Conservation (phyloP, 73 alveolate species). For the Urostyla sp. region DNA sequence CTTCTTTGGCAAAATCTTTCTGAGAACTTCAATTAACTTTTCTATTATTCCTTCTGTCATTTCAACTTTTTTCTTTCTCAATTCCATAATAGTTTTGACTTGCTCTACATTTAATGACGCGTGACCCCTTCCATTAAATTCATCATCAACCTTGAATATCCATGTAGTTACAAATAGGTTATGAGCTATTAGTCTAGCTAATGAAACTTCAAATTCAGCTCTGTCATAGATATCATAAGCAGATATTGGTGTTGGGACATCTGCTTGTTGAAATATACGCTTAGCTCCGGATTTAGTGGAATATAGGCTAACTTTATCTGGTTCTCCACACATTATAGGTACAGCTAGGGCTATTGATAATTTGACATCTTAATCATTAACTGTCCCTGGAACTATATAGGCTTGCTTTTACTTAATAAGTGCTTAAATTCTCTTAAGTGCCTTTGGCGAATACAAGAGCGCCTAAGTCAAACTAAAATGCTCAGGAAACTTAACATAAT, state of each 20-base stretch:
- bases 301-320: constrained; percentile 50
- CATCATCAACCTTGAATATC: constrained; percentile 80
- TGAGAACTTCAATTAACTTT: constrained; percentile 58
- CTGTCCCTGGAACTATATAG: constrained; percentile 73
- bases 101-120: constrained; percentile 71
- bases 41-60: constrained; percentile 64
- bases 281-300: constrained; percentile 73
- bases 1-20: constrained; percentile 68
- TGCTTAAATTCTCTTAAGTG: constrained; percentile 70
- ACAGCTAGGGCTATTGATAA: constrained; percentile 71
- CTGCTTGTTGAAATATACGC: constrained; percentile 70
- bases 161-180: constrained; percentile 69
- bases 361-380: constrained; percentile 60
- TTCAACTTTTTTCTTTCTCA: constrained; percentile 70
- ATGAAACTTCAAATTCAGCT: constrained; percentile 64
- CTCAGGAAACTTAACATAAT: constrained; percentile 67
- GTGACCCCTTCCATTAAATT: constrained; percentile 79
- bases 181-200: constrained; percentile 68
- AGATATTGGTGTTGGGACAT: constrained; percentile 71
- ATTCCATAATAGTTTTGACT: constrained; percentile 60
- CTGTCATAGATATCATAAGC: constrained; percentile 76
- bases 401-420: constrained; percentile 66
- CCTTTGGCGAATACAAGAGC: constrained; percentile 71
- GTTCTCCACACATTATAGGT: constrained; percentile 73
- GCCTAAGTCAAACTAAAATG: constrained; percentile 66